Percentiles rank a stretch among this genome's conserved stretches.
phyloP scores from a whole-genome alignment of 352 stramenopile genomes.

The Phytophthora kernoviae region DNA sequence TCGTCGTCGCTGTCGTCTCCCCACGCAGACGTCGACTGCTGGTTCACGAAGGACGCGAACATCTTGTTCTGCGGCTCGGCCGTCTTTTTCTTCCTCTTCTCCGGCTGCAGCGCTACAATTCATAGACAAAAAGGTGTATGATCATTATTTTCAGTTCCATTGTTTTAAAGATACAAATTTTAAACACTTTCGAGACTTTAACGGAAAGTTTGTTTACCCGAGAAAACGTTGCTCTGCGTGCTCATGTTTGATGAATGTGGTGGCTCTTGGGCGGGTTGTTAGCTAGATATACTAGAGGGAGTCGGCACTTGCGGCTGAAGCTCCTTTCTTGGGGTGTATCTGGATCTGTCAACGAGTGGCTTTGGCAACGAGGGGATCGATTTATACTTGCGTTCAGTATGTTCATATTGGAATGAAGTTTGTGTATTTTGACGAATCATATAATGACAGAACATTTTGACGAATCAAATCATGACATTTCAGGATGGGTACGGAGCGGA shows the following conservation, averaged over 20 bases:
- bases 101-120: slow-evolving; percentile 53
- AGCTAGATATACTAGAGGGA: background rate
- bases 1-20: slow-evolving; percentile 81
- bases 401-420: too few relatives aligned
- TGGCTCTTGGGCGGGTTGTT: background rate
- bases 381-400: background rate
- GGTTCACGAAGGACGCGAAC: slow-evolving; percentile 76
- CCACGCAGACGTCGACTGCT: slow-evolving; percentile 68
- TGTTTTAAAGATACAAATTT: background rate
- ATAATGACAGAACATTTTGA: background rate
- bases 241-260: slow-evolving; percentile 17
- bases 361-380: background rate
- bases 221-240: slow-evolving; percentile 47
- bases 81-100: slow-evolving; percentile 74
- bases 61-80: slow-evolving; percentile 50
- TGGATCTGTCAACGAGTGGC: slow-evolving; percentile 6
- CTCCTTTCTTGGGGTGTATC: background rate
- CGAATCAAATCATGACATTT: background rate
- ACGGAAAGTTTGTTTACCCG: slow-evolving; percentile 3
- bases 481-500: slow-evolving; percentile 1
- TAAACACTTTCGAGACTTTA: background rate
- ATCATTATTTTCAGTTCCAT: background rate
- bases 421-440: background rate
- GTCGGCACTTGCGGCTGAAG: too few relatives aligned
- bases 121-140: background rate